phyloP scores from a whole-genome alignment of 108 stramenopile species.

The Nitzschia putrida region DNA sequence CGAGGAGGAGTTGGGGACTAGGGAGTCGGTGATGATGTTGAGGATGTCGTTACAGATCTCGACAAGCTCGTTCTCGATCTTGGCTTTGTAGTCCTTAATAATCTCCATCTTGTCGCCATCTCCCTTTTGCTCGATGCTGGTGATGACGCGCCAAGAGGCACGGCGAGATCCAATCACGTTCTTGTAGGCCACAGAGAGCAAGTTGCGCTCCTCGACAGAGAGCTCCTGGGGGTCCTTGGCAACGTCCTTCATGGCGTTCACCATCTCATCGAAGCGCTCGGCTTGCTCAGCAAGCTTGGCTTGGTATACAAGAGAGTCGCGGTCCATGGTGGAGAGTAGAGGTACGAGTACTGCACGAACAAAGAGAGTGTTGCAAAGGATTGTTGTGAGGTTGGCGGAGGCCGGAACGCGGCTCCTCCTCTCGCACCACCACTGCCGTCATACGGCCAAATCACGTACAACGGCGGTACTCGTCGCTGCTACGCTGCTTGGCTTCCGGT shows the following conservation, averaged over 20 bases:
- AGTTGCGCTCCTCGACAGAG: constrained; percentile 99
- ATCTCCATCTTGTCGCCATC: constrained; percentile 87
- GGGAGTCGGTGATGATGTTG: constrained; percentile 93
- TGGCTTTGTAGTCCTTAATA: constrained; percentile 97
- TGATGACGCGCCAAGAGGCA: constrained; percentile 99
- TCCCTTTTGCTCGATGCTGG: constrained; percentile 98
- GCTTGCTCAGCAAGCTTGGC: constrained; percentile 99
- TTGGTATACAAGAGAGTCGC: constrained; percentile 92
- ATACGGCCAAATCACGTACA: too few relatives aligned
- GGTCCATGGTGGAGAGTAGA: constrained; percentile 60
- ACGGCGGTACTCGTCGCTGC: too few relatives aligned
- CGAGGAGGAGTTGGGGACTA: constrained; percentile 96
- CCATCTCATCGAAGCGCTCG: constrained; percentile 97
- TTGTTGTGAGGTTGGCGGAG: too few relatives aligned
- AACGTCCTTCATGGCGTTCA: constrained; percentile 97
- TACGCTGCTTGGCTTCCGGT: too few relatives aligned
- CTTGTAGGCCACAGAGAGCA: constrained; percentile 96
- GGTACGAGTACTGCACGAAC: too few relatives aligned
- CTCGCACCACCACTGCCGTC: too few relatives aligned
- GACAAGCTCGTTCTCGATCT: constrained; percentile 91
- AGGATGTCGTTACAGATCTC: constrained; percentile 99
- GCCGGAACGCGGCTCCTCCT: too few relatives aligned
- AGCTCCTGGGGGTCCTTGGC: constrained; percentile 97
- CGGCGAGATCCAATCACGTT: constrained; percentile 99
- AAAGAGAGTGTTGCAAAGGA: too few relatives aligned